Conservation (phyloP, 805 yeast species). For the Candida corydali region DNA sequence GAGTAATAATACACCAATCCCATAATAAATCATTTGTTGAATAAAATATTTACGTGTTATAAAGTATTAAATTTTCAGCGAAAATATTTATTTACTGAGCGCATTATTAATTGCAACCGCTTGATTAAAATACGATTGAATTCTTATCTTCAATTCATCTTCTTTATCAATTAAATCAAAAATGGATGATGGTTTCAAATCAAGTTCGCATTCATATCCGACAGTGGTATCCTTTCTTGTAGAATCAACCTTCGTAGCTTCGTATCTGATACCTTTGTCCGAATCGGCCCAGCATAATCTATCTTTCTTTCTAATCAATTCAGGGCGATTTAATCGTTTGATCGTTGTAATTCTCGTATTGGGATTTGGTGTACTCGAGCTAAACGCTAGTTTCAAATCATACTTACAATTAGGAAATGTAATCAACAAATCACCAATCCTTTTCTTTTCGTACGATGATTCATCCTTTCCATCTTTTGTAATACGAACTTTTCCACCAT, state of each 20-base stretch:
- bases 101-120: neutral
- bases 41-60: slow-evolving; percentile 3
- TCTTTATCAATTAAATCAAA: slow-evolving; percentile 2
- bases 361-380: neutral
- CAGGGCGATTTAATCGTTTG: neutral
- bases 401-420: neutral
- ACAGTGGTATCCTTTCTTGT: neutral
- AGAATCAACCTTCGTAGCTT: slow-evolving; percentile 1
- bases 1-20: neutral
- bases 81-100: too few species aligned
- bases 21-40: neutral
- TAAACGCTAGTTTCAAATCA: neutral
- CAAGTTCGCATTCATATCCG: neutral
- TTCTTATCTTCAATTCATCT: neutral
- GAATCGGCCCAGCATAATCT: neutral
- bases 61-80: too few species aligned
- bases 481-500: slow-evolving; percentile 69
- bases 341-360: neutral
- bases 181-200: neutral
- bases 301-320: neutral
- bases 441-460: neutral
- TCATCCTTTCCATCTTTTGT: neutral
- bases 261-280: neutral
- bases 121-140: neutral
- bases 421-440: neutral